Conservation (phyloP, 192 early-diverging fungal genomes). For the Umbelopsis vinacea region DNA sequence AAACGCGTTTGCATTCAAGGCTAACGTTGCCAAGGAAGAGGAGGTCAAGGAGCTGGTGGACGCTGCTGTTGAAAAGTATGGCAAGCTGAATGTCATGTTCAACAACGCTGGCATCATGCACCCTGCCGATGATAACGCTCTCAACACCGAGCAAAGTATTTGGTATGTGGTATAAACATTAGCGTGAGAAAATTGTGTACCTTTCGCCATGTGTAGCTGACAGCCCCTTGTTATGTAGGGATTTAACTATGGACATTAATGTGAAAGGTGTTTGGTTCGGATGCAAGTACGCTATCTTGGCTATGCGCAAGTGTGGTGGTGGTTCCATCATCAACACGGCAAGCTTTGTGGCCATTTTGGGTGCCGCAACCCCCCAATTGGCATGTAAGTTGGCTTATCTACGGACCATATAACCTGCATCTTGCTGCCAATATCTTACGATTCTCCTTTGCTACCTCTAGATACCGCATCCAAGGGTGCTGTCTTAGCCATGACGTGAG, state of each 20-base stretch:
- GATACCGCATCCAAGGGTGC: conserved; percentile 90
- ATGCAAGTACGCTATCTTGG: conserved; percentile 80
- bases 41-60: conserved; percentile 71
- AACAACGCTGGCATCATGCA: conserved; percentile 92
- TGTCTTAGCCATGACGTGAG: conserved; percentile 80
- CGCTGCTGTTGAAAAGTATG: conserved; percentile 66
- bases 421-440: background rate
- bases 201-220: background rate
- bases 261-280: conserved; percentile 92
- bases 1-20: conserved; percentile 63
- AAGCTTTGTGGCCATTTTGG: conserved; percentile 77
- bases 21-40: conserved; percentile 76
- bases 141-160: conserved; percentile 73
- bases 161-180: conserved; percentile 64
- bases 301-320: conserved; percentile 72
- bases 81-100: conserved; percentile 80
- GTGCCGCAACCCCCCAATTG: conserved; percentile 83
- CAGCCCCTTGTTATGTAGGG: conserved; percentile 41
- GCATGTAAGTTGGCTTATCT: conserved; percentile 62
- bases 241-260: conserved; percentile 78
- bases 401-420: background rate
- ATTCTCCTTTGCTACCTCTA: conserved; percentile 24
- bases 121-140: conserved; percentile 76
- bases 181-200: conserved; percentile 1
- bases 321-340: conserved; percentile 87